phyloP scores from a whole-genome alignment of 805 yeast genomes.

The Saccharomyces cerevisiae region DNA sequence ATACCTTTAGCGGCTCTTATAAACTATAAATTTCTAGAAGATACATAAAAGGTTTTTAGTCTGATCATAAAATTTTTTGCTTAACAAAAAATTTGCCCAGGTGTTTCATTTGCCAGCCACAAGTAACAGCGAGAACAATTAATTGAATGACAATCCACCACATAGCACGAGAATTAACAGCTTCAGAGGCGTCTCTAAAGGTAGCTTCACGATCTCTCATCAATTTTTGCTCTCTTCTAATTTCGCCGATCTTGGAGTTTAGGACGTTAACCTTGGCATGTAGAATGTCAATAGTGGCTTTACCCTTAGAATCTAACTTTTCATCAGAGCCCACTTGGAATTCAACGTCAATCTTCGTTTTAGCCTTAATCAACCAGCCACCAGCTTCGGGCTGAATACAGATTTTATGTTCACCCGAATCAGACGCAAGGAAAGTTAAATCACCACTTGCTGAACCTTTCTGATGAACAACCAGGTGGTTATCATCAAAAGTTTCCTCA shows the following conservation, averaged over 20 bases:
- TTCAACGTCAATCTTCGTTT: constrained; percentile 53
- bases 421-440: constrained; percentile 64
- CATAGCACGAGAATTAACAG: constrained; percentile 60
- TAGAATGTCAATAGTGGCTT: constrained; percentile 45
- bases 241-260: constrained; percentile 48
- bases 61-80: constrained; percentile 43
- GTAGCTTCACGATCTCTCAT: constrained; percentile 68
- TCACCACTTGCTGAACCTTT: constrained; percentile 58
- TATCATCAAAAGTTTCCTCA: constrained; percentile 66
- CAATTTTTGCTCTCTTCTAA: constrained; percentile 55
- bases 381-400: constrained; percentile 47
- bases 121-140: constrained; percentile 54
- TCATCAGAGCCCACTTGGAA: constrained; percentile 58
- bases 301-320: constrained; percentile 61
- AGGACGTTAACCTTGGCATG: constrained; percentile 50
- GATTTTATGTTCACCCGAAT: constrained; percentile 71
- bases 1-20: not conserved
- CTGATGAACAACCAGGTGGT: constrained; percentile 67
- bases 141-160: constrained; percentile 68
- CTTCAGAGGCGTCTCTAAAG: constrained; percentile 65
- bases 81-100: constrained; percentile 70
- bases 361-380: constrained; percentile 58
- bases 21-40: not conserved
- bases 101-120: constrained; percentile 67
- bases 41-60: not conserved